These are phyloP conservation scores for Pyrenophora teres DNA, from an alignment of 2,329 filamentous ascomycete genomes.

Conservation along the genomic window DNA sequence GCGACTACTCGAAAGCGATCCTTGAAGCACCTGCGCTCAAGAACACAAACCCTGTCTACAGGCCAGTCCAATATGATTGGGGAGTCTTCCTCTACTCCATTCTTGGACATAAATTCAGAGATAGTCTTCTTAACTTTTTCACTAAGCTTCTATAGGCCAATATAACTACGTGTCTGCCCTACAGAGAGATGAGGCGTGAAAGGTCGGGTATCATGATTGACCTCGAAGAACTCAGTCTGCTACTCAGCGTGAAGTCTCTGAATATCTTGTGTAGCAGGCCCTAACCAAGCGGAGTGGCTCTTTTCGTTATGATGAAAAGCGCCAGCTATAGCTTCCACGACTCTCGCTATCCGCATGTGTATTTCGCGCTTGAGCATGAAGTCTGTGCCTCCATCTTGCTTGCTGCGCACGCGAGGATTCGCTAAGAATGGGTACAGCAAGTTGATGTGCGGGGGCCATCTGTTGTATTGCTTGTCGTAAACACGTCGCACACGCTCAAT, in stretches of 20 bases:
- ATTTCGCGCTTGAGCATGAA: constrained; percentile 25
- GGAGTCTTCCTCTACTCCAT: neutral
- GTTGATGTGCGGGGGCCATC: constrained; percentile 42
- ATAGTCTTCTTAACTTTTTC: constrained; percentile 22
- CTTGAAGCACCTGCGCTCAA: constrained; percentile 31
- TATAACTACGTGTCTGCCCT: constrained; percentile 28
- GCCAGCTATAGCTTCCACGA: constrained; percentile 19
- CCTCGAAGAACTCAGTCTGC: constrained; percentile 33
- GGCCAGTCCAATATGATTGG: constrained; percentile 26
- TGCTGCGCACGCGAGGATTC: constrained; percentile 19
- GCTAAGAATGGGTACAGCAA: constrained; percentile 38
- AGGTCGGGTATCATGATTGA: constrained; percentile 23
- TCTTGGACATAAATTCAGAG: constrained; percentile 2
- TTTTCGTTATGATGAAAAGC: constrained; percentile 23
- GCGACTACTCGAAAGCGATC: constrained; percentile 34
- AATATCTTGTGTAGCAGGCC: constrained; percentile 12
- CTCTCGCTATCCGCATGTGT: constrained; percentile 27
- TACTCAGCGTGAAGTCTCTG: constrained; percentile 31
- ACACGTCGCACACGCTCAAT: constrained; percentile 32
- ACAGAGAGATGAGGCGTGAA: constrained; percentile 37
- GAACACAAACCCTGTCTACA: constrained; percentile 34
- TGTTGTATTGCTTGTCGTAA: constrained; percentile 33
- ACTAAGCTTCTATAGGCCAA: constrained; percentile 16
- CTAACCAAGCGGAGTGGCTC: constrained; percentile 35
- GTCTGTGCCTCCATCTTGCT: constrained; percentile 1